phyloP scores from a whole-genome alignment of 352 stramenopile genomes.

The Globisporangium orthogonon region DNA sequence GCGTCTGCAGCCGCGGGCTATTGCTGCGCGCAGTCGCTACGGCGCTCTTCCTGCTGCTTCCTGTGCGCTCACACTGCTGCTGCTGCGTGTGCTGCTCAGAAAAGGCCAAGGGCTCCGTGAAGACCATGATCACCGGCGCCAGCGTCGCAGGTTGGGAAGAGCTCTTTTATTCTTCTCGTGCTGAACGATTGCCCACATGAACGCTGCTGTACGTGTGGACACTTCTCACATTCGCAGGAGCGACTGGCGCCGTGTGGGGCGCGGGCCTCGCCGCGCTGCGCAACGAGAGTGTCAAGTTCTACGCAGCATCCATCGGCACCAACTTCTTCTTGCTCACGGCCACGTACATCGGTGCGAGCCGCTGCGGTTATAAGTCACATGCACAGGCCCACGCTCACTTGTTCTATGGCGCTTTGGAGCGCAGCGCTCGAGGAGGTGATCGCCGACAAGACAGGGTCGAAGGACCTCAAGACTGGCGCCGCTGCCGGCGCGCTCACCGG shows the following conservation, averaged over 20 bases:
- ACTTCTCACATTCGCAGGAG: conserved; percentile 15
- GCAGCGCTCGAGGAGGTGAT: conserved; percentile 76
- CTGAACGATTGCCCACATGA: neutral
- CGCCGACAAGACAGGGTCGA: conserved; percentile 54
- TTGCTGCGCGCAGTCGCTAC: too few species aligned
- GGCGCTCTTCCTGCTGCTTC: too few species aligned
- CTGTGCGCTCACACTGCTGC: too few species aligned
- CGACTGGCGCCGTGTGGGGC: conserved; percentile 47
- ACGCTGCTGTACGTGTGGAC: neutral
- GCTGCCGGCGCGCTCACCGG: conserved; percentile 55
- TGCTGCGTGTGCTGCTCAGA: conserved; percentile 17
- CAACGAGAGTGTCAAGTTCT: conserved; percentile 78
- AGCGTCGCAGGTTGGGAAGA: conserved; percentile 31
- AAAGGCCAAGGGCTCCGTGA: conserved; percentile 58
- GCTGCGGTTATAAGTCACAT: too few species aligned
- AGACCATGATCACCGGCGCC: conserved; percentile 63
- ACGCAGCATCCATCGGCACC: conserved; percentile 73
- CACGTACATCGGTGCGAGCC: conserved; percentile 68
- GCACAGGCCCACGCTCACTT: neutral
- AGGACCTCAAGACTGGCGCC: conserved; percentile 51
- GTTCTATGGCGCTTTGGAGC: neutral
- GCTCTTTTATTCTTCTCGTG: neutral
- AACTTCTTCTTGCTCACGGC: conserved; percentile 82
- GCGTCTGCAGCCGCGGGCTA: too few species aligned
- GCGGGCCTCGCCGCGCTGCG: conserved; percentile 55